Conservation (phyloP, 2,329 filamentous ascomycete species). For the Fusarium sp. region DNA sequence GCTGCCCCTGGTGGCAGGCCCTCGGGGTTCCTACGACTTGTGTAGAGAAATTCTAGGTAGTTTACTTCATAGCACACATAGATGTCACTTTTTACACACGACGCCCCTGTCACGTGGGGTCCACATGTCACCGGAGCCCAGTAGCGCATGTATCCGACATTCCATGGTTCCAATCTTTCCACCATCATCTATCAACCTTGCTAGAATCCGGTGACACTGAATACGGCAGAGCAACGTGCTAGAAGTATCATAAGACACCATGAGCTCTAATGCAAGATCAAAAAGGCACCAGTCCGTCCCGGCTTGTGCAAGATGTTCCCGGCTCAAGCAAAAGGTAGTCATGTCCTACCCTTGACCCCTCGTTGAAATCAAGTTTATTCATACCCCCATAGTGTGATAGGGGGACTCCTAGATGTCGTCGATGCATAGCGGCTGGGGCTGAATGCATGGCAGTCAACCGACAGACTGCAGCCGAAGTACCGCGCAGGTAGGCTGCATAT, state of each 20-base stretch:
- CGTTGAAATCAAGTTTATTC: background rate
- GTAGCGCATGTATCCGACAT: background rate
- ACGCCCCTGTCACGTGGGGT: background rate
- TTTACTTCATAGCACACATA: no score
- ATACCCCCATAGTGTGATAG: background rate
- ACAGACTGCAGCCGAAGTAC: background rate
- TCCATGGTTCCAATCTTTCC: background rate
- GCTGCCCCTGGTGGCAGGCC: background rate
- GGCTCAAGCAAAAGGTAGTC: background rate
- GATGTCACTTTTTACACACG: no score
- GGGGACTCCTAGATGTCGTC: background rate
- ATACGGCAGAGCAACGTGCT: background rate
- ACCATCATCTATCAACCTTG: background rate
- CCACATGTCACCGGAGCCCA: background rate
- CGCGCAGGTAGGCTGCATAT: background rate
- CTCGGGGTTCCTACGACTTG: constrained; percentile 1
- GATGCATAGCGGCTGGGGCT: background rate
- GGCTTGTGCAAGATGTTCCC: constrained; percentile 27
- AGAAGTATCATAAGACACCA: background rate
- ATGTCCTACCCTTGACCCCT: background rate
- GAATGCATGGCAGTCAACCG: background rate
- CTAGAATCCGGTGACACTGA: background rate
- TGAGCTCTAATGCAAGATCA: background rate
- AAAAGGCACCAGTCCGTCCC: constrained; percentile 13
- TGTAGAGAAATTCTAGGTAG: background rate